Base-by-base conservation (phyloP, 179 eudicot genomes). In the Sideroxylon spinosum region DNA sequence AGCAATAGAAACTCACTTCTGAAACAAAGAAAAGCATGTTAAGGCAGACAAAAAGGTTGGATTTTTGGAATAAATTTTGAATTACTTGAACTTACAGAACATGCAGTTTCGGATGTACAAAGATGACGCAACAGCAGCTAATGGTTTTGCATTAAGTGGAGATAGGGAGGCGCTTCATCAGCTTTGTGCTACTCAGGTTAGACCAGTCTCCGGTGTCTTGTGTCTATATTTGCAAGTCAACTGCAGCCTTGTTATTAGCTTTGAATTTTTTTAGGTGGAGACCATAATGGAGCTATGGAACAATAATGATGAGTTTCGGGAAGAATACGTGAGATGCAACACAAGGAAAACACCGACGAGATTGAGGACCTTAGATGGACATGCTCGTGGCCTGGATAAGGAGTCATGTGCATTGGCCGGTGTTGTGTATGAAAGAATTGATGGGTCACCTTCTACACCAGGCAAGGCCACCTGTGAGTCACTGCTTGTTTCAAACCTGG, bases 351-450 rank as follows among this genome's bases (percentile, higher is more conserved):
- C 88, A 9, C 32, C 89, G 64, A 80, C 96, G 91, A 92, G 95
- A 87, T 85, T 93, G 23, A 86, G 88, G 70, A 94, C 98, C 19
- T 70, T 84, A 76, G 99, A 94, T 76, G 96, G 98, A 37, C 92
- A 93, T 66, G 77, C 95, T 59, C 94, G 92, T 73, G 99, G 94
- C 79, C 91, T 91, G n/a, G 88, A 90, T 79, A 97, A 95, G 83
- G 86, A 85, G 81, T 86, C 87, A 23, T 86, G 82, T 68, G 25
- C 80, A 2, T 73, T 88, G n/a, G 84, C 86, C n/a, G 78, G 59
- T 80, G 76, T 79, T 37, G 78, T 77, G 71, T 73, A 78, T 71
- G 83, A 78, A 76, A 89, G 86, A 81, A 85, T 37, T 53, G 78
- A 76, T 55, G 63, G 70, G 23, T 71, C 77, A 37, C 37, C 57